phyloP scores from a whole-genome alignment of 2,329 filamentous ascomycete genomes.

The Sporothrix brasiliensis region DNA sequence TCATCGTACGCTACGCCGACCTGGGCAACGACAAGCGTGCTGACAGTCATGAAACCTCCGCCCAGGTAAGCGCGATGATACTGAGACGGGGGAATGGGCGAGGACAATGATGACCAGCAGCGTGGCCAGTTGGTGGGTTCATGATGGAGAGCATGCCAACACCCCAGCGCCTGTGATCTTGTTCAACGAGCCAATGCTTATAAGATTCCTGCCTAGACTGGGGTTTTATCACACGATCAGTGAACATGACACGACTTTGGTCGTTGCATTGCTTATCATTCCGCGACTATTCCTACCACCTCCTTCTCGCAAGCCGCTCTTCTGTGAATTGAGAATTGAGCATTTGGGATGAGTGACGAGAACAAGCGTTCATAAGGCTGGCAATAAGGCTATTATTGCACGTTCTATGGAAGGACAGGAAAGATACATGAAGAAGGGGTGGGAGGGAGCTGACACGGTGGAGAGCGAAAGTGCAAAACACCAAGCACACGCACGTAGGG shows the following conservation, averaged over 20 bases:
- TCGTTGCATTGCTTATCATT: background rate
- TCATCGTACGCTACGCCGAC: conserved; percentile 25
- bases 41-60: conserved; percentile 24
- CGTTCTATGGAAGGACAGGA: background rate
- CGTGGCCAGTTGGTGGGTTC: conserved; percentile 56
- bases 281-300: background rate
- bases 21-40: conserved; percentile 24
- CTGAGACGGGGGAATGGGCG: conserved; percentile 27
- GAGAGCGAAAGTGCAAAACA: background rate
- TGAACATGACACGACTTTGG: background rate
- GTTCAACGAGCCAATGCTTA: conserved; percentile 50
- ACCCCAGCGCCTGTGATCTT: conserved; percentile 62
- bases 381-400: background rate
- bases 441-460: background rate
- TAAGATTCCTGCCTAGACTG: background rate
- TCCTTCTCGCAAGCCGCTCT: background rate
- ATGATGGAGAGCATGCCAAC: conserved; percentile 61
- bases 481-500: background rate
- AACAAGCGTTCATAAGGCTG: background rate
- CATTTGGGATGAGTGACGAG: background rate
- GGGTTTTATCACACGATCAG: conserved; percentile 14
- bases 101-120: conserved; percentile 54
- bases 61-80: conserved; percentile 51
- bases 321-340: conserved; percentile 1
- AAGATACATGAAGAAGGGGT: background rate